These are phyloP conservation scores for Rhododendron williamsianum DNA, from an alignment of 148 eudicot genomes.

Conservation along the genomic window DNA sequence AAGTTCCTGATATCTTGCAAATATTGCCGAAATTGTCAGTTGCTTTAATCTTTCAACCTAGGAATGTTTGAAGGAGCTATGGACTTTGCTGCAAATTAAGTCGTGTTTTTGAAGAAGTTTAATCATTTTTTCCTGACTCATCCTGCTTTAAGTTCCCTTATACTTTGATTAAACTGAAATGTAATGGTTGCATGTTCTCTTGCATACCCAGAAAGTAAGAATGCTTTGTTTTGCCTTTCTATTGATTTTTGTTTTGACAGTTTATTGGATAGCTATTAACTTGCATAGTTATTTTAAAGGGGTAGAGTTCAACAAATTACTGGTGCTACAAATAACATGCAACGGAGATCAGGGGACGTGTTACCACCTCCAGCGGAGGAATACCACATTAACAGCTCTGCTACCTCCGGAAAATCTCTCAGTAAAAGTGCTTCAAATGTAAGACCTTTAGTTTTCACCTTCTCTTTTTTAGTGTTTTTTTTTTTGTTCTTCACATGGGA, in stretches of 20 bases:
- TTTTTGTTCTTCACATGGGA: not conserved
- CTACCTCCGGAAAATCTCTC: constrained; percentile 34
- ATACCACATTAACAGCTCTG: constrained; percentile 35
- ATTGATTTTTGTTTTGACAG: not conserved
- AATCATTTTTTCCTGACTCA: not conserved
- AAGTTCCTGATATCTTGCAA: not conserved
- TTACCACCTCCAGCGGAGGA: constrained; percentile 73
- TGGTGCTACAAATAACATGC: constrained; percentile 42
- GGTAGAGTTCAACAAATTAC: constrained; percentile 65
- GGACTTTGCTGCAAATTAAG: not conserved
- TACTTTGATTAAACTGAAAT: not conserved
- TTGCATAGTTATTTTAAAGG: constrained; percentile 32
- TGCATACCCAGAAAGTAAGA: not conserved
- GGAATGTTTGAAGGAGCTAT: not conserved
- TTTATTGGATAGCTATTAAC: constrained; percentile 17
- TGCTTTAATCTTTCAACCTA: not conserved
- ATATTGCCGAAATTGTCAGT: too few relatives aligned
- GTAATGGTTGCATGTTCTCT: not conserved
- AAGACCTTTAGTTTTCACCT: constrained; percentile 22
- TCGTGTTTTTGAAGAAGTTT: not conserved
- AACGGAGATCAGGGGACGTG: constrained; percentile 52
- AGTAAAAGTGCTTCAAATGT: constrained; percentile 53
- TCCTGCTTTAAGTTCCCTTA: not conserved
- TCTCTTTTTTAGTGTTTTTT: not conserved
- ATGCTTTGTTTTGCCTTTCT: not conserved